These are phyloP conservation scores for Tulasnella sp. DNA, from an alignment of 768 basidiomycete genomes.

Conservation along the genomic window DNA sequence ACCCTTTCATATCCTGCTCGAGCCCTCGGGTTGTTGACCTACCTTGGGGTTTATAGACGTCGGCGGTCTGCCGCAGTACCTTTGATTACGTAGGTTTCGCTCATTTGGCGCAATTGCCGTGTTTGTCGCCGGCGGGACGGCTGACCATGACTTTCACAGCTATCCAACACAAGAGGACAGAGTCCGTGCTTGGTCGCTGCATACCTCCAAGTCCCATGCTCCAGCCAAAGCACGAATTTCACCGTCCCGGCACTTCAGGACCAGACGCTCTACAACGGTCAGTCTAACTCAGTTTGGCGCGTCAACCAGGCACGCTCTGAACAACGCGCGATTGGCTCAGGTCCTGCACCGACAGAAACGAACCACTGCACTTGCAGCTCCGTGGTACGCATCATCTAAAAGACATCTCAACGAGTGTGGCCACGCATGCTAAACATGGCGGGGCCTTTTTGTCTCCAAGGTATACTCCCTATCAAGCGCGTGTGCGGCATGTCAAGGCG, in stretches of 20 bases:
- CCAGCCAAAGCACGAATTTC: not conserved
- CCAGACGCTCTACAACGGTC: not conserved
- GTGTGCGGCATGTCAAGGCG: conserved; percentile 54
- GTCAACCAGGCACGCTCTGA: not conserved
- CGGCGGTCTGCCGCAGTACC: not conserved
- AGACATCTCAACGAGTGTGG: not conserved
- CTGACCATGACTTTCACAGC: not conserved
- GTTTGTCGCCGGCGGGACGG: not conserved
- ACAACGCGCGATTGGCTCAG: not conserved
- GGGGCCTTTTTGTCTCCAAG: not conserved
- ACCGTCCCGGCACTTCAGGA: not conserved
- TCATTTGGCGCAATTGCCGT: not conserved
- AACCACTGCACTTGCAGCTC: conserved; percentile 51
- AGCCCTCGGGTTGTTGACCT: not conserved
- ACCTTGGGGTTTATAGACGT: not conserved
- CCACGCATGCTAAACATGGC: not conserved
- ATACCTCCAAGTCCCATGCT: conserved; percentile 12
- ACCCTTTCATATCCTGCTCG: not conserved
- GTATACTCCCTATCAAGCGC: conserved; percentile 54
- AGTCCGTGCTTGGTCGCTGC: conserved; percentile 20
- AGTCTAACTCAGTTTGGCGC: not conserved
- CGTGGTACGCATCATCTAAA: conserved; percentile 35
- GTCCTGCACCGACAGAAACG: not conserved
- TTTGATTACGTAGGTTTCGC: not conserved
- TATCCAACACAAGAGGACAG: conserved; percentile 2